Base-by-base conservation (phyloP, 2,329 filamentous ascomycete genomes). In the Mollisiaceae sp. region DNA sequence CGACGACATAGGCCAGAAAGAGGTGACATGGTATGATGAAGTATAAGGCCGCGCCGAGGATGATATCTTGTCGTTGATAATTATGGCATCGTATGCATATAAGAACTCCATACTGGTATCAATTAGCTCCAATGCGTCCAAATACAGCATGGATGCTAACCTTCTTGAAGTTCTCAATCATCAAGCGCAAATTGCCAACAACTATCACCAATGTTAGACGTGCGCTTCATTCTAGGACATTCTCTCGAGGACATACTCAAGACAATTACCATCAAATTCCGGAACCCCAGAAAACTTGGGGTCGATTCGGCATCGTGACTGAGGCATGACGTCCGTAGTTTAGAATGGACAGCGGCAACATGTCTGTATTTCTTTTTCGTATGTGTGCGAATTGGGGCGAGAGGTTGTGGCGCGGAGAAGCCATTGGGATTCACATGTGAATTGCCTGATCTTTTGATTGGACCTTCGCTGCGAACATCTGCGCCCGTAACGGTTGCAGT, bases 91-190 rank as follows among this genome's bases (percentile, higher is more conserved):
- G 88, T 66, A 99, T 82, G 76, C 94, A 97, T 70, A 99, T 96
- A 65, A 98, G 83, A 65, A 98, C 93, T 62, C 95, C 95, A 76
- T 99, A 99, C 91, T 77, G 58, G 8, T 41, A 54, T 18, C 36
- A 58, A 62, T 70, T 65, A 74, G 70, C 63, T 47, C 65, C 9
- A 22, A 32, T 54, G 18, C 24, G 18, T 22, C 36, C 11, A 14
- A 18, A 54, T 14, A 18, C 14, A 18, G 14, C 24, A 6, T 22
- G n/a, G 22, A 62, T 22, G 69, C 69, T 67, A 76, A 92, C 92
- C 85, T 97, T 97, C 82, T 94, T 92, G 72, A 94, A 92, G 76
- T 99, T 99, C 79, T 98, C 95, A 75, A 99, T 93, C 81, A 98
- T 92, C 74, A 99, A 84, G 69, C 95, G 89, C 60, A 99, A 80